phyloP scores from a whole-genome alignment of 805 yeast genomes.

The Candida xiaguanensis region DNA sequence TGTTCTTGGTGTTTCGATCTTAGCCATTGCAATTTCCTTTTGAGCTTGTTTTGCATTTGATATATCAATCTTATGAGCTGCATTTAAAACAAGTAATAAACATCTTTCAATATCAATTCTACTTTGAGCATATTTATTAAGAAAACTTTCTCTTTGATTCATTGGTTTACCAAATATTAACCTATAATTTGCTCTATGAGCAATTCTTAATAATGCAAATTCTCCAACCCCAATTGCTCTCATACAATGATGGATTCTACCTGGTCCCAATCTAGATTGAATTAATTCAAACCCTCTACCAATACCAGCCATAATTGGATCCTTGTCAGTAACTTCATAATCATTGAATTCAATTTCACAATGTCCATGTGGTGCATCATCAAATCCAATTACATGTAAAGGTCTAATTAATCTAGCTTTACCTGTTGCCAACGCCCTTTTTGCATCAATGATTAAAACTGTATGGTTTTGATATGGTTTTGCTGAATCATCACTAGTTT shows the following conservation, averaged over 20 bases:
- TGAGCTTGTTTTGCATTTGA: slow-evolving; percentile 52
- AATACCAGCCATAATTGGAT: slow-evolving; percentile 34
- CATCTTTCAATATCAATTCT: slow-evolving; percentile 54
- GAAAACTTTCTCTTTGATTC: slow-evolving; percentile 48
- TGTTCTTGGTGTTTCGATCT: slow-evolving; percentile 59
- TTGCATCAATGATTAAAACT: slow-evolving; percentile 51
- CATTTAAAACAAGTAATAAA: slow-evolving; percentile 51
- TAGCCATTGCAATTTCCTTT: slow-evolving; percentile 58
- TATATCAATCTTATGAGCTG: slow-evolving; percentile 57
- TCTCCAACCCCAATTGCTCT: slow-evolving; percentile 60
- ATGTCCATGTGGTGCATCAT: slow-evolving; percentile 74
- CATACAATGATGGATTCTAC: slow-evolving; percentile 72
- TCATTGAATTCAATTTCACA: slow-evolving; percentile 53
- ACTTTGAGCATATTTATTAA: slow-evolving; percentile 46
- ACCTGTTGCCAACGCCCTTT: slow-evolving; percentile 47
- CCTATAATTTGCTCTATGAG: slow-evolving; percentile 50
- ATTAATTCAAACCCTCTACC: slow-evolving; percentile 63
- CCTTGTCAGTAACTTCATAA: slow-evolving; percentile 43
- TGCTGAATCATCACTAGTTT: slow-evolving; percentile 29
- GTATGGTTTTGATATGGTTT: slow-evolving; percentile 50
- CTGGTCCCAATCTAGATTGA: slow-evolving; percentile 65
- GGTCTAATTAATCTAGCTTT: slow-evolving; percentile 48
- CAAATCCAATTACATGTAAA: slow-evolving; percentile 53
- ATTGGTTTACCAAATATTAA: slow-evolving; percentile 50
- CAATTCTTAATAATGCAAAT: slow-evolving; percentile 45